Evolutionary conservation across 495 filamentous ascomycete species (phyloP).

Genomic region (Chlorociboria aeruginascens): DNA sequence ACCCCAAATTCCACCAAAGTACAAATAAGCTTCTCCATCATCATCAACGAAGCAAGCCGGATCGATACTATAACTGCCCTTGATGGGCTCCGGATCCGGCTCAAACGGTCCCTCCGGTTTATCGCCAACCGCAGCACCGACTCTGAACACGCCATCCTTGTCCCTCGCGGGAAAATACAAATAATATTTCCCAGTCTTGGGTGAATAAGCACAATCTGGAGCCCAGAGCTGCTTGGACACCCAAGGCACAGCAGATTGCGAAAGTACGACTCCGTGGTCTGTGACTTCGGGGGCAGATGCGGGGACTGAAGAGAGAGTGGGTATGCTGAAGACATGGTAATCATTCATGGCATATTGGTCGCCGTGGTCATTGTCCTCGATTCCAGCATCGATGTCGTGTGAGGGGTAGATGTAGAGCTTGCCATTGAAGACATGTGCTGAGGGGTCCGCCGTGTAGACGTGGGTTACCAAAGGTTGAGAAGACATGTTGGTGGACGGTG

Average conservation of each 20-base stretch:
- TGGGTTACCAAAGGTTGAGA: slow-evolving; percentile 41
- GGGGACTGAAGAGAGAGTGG: slow-evolving; percentile 21
- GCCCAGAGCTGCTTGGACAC: slow-evolving; percentile 53
- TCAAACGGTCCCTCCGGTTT: slow-evolving; percentile 45
- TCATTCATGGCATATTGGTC: slow-evolving; percentile 74
- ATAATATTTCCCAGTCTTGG: slow-evolving; percentile 47
- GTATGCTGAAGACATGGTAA: slow-evolving; percentile 45
- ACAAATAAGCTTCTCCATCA: slow-evolving; percentile 46
- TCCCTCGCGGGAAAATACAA: slow-evolving; percentile 54
- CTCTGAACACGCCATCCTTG: slow-evolving; percentile 47
- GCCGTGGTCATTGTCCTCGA: slow-evolving; percentile 62
- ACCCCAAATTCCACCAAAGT: slow-evolving; percentile 61
- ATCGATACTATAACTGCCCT: slow-evolving; percentile 50
- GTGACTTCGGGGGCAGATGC: slow-evolving; percentile 37
- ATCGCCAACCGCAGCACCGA: slow-evolving; percentile 45
- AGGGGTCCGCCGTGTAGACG: slow-evolving; percentile 61
- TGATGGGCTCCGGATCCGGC: slow-evolving; percentile 28
- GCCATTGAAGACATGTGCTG: slow-evolving; percentile 39
- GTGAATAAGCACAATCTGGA: slow-evolving; percentile 40
- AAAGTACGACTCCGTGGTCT: slow-evolving; percentile 47
- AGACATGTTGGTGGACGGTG: too few relatives aligned
- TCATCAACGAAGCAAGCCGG: slow-evolving; percentile 53
- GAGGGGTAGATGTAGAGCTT: slow-evolving; percentile 55
- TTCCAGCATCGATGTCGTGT: slow-evolving; percentile 50
- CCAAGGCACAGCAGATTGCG: slow-evolving; percentile 46